phyloP scores from a whole-genome alignment of 2,329 filamentous ascomycete genomes.

The Talaromyces amestolkiae region DNA sequence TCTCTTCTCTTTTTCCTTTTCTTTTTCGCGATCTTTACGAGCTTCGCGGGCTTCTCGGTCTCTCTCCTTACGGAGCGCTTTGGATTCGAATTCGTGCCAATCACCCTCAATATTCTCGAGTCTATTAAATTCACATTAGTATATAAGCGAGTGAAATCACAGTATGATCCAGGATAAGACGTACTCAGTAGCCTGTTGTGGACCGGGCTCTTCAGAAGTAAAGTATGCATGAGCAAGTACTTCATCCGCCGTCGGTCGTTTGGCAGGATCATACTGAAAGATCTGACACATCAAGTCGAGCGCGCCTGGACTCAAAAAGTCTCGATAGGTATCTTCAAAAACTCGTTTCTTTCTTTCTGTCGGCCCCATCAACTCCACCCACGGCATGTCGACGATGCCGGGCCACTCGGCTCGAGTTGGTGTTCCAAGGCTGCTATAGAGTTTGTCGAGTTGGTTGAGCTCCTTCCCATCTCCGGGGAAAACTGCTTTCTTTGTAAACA shows the following conservation, averaged over 20 bases:
- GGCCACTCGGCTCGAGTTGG: conserved; percentile 85
- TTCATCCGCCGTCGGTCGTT: conserved; percentile 77
- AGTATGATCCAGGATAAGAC: conserved; percentile 27
- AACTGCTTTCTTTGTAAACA: conserved; percentile 89
- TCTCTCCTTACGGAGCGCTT: conserved; percentile 86
- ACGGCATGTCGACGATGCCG: conserved; percentile 85
- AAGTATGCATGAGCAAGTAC: conserved; percentile 89
- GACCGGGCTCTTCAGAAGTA: conserved; percentile 70
- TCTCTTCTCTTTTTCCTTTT: conserved; percentile 54
- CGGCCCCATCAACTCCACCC: conserved; percentile 89
- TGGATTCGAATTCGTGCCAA: conserved; percentile 99
- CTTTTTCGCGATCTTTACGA: conserved; percentile 46
- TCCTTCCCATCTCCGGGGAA: conserved; percentile 96
- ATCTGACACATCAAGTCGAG: conserved; percentile 80
- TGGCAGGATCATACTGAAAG: conserved; percentile 84
- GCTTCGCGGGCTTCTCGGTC: conserved; percentile 54
- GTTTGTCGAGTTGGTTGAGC: conserved; percentile 91
- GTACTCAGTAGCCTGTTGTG: conserved; percentile 78
- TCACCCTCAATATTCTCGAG: conserved; percentile 81
- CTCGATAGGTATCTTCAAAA: conserved; percentile 80
- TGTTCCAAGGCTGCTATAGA: conserved; percentile 89
- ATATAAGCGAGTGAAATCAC: not conserved
- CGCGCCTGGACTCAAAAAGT: conserved; percentile 72
- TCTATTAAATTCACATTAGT: conserved; percentile 42
- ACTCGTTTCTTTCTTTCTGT: conserved; percentile 68